A percentile compares a stretch with the other conserved stretches of the same genome.
phyloP scores from a whole-genome alignment of 2,329 filamentous ascomycete genomes.

The Fusarium palustre region DNA sequence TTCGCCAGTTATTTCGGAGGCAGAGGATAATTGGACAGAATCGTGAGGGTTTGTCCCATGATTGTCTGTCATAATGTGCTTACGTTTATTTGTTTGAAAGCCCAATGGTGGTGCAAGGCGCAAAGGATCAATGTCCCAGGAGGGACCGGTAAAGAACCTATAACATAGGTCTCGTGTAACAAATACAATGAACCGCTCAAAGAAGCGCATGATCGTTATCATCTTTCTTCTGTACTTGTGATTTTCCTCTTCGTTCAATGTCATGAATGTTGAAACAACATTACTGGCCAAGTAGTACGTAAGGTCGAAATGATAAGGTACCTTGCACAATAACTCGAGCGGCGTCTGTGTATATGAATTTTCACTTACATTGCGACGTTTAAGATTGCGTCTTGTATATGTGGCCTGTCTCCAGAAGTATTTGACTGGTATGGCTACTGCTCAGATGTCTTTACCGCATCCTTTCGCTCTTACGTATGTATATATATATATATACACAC shows the following conservation, averaged over 20 bases:
- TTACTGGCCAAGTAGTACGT: too few species aligned
- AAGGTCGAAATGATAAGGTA: not conserved
- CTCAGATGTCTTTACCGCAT: not conserved
- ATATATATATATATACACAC: not conserved
- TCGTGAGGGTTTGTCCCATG: constrained; percentile 31
- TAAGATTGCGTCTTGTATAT: not conserved
- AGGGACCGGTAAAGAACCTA: constrained; percentile 29
- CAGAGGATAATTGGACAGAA: constrained; percentile 37
- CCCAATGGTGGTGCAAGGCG: constrained; percentile 31
- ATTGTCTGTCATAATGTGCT: constrained; percentile 39
- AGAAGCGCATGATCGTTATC: constrained; percentile 25
- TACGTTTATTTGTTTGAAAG: constrained; percentile 21
- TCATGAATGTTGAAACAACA: not conserved
- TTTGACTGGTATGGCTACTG: not conserved
- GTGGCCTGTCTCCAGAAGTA: not conserved
- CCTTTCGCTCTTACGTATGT: not conserved
- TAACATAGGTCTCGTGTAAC: constrained; percentile 36
- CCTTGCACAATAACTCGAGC: too few species aligned
- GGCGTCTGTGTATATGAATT: not conserved
- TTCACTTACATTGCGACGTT: not conserved
- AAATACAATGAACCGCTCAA: constrained; percentile 41
- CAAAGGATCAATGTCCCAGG: constrained; percentile 39
- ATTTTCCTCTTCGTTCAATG: not conserved
- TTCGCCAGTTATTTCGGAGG: constrained; percentile 39
- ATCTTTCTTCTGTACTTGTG: not conserved